These are phyloP conservation scores for Cubamyces sp. DNA, from an alignment of 768 basidiomycete genomes.

Conservation along the genomic window DNA sequence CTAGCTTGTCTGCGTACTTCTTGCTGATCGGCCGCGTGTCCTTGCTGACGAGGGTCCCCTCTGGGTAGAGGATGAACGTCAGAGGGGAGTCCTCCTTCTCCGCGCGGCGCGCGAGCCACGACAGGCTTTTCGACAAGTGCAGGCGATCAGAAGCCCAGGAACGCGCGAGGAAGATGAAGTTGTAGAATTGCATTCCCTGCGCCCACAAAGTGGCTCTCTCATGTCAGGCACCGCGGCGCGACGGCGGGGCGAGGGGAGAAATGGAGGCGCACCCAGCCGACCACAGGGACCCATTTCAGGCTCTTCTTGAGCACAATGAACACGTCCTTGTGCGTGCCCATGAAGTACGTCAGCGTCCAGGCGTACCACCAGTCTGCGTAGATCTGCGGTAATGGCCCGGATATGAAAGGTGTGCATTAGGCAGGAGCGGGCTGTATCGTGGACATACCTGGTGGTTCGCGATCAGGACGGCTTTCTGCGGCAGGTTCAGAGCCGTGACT, in stretches of 20 bases:
- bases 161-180: conserved; percentile 91
- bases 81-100: conserved; percentile 71
- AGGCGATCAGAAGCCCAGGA: conserved; percentile 87
- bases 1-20: conserved; percentile 87
- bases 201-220: neutral
- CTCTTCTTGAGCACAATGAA: conserved; percentile 94
- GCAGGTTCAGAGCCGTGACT: conserved; percentile 66
- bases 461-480: conserved; percentile 80
- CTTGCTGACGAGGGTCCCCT: conserved; percentile 91
- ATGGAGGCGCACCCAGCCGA: conserved; percentile 75
- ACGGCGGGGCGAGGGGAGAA: neutral
- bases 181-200: conserved; percentile 91
- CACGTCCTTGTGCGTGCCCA: conserved; percentile 67
- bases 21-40: conserved; percentile 84
- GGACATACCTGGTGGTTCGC: conserved; percentile 87
- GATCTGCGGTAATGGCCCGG: conserved; percentile 45
- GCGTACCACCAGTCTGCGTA: conserved; percentile 87
- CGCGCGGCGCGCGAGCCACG: conserved; percentile 69
- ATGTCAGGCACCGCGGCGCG: neutral
- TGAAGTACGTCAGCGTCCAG: conserved; percentile 81
- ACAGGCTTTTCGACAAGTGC: conserved; percentile 66
- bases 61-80: conserved; percentile 89
- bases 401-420: neutral
- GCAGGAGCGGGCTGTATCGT: neutral
- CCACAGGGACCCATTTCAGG: conserved; percentile 81